Percentiles rank a stretch among this genome's conserved stretches.
phyloP scores from a whole-genome alignment of 495 filamentous ascomycete genomes.

The Immersiella caudata region DNA sequence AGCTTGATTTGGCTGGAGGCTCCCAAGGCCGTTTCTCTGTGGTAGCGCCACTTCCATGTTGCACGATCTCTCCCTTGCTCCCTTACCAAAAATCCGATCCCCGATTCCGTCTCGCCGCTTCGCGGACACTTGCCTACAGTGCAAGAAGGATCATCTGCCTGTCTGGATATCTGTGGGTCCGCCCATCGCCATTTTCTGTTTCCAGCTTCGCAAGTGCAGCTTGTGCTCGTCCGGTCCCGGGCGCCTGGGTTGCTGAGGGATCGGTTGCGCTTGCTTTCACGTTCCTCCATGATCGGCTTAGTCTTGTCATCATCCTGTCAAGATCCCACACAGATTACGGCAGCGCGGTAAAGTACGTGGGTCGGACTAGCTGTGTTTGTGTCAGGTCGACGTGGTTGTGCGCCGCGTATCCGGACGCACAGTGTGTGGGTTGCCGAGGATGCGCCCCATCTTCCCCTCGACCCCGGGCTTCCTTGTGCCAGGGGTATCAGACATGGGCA shows the following conservation, averaged over 20 bases:
- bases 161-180: neutral
- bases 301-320: neutral
- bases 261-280: neutral
- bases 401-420: neutral
- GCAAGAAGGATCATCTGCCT: too few species aligned
- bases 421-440: neutral
- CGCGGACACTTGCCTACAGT: too few species aligned
- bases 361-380: neutral
- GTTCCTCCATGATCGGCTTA: neutral
- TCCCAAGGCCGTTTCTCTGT: neutral
- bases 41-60: neutral
- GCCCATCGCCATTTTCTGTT: neutral
- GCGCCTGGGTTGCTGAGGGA: neutral
- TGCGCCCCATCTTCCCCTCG: neutral
- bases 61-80: neutral
- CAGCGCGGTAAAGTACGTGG: neutral
- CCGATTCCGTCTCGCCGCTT: neutral
- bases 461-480: neutral
- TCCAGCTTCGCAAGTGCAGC: neutral
- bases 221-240: neutral
- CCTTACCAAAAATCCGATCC: neutral
- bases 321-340: neutral
- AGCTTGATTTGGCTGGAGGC: neutral
- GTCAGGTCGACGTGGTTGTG: conserved; percentile 1
- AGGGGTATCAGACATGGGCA: neutral